These are phyloP conservation scores for Ophiostoma australiae DNA, from an alignment of 2,329 filamentous ascomycete genomes.

Conservation along the genomic window DNA sequence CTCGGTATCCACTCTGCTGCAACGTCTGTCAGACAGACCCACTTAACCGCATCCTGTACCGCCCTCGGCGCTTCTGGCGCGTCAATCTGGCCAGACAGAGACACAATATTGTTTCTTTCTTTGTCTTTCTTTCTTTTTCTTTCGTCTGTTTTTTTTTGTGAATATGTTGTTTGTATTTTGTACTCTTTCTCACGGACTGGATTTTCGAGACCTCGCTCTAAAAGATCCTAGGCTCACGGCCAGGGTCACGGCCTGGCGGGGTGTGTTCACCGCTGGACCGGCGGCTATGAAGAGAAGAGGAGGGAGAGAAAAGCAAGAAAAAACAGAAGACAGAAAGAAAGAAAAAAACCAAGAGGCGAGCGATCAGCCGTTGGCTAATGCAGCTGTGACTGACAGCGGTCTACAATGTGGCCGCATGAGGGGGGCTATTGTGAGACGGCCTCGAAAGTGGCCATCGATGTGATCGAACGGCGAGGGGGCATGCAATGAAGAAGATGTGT, in stretches of 20 bases:
- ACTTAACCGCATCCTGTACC: slow-evolving; percentile 17
- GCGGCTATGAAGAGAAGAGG: not conserved
- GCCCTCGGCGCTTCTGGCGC: slow-evolving; percentile 22
- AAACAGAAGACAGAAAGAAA: not conserved
- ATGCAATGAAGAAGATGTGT: too few relatives aligned
- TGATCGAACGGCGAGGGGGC: not conserved
- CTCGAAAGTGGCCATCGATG: not conserved
- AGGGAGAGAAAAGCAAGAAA: not conserved
- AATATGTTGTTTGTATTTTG: not conserved
- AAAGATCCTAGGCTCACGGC: not conserved
- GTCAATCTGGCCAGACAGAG: not conserved
- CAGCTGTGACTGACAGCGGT: slow-evolving; percentile 6
- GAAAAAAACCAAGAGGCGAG: slow-evolving; percentile 1
- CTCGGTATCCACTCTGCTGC: not conserved
- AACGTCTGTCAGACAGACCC: not conserved
- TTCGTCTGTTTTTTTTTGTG: too few relatives aligned
- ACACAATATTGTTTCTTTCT: not conserved
- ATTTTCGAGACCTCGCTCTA: not conserved
- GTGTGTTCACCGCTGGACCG: not conserved
- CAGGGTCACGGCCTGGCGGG: not conserved
- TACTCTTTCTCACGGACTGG: not conserved
- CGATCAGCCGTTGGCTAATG: not conserved
- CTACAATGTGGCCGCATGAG: not conserved
- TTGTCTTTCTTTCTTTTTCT: too few relatives aligned
- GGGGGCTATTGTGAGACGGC: not conserved